Evolutionary conservation across 331 rosid species (phyloP).

Genomic region (Erythrophleum ivorense): DNA sequence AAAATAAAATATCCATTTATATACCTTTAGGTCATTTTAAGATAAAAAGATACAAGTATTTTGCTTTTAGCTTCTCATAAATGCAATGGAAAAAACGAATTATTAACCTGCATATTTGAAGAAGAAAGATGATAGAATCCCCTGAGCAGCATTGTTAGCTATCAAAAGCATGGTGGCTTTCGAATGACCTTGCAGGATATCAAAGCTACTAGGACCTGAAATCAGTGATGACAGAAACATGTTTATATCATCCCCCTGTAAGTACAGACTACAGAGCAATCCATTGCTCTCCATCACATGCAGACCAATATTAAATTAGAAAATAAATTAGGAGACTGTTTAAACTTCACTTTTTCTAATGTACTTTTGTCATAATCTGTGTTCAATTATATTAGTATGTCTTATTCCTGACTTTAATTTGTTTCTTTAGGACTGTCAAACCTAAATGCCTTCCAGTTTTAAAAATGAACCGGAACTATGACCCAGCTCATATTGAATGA

Average conservation of each 20-base stretch:
- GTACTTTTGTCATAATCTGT: neutral
- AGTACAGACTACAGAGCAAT: neutral
- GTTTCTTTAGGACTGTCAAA: neutral
- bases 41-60: constrained; percentile 4
- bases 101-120: constrained; percentile 90
- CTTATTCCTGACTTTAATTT: constrained; percentile 18
- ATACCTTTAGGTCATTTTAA: constrained; percentile 17
- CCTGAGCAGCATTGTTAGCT: constrained; percentile 95
- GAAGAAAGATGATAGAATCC: constrained; percentile 92
- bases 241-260: neutral
- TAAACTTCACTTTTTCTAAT: neutral
- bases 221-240: neutral
- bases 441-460: neutral
- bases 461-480: constrained; percentile 5
- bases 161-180: constrained; percentile 89
- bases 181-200: constrained; percentile 92
- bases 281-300: constrained; percentile 20
- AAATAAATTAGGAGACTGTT: constrained; percentile 9
- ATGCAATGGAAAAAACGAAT: constrained; percentile 12
- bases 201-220: constrained; percentile 85
- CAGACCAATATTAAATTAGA: constrained; percentile 22
- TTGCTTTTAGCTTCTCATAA: neutral
- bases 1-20: constrained; percentile 12
- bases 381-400: neutral
- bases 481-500: constrained; percentile 4